phyloP scores from a whole-genome alignment of 768 basidiomycete species.

The Russula sp. region DNA sequence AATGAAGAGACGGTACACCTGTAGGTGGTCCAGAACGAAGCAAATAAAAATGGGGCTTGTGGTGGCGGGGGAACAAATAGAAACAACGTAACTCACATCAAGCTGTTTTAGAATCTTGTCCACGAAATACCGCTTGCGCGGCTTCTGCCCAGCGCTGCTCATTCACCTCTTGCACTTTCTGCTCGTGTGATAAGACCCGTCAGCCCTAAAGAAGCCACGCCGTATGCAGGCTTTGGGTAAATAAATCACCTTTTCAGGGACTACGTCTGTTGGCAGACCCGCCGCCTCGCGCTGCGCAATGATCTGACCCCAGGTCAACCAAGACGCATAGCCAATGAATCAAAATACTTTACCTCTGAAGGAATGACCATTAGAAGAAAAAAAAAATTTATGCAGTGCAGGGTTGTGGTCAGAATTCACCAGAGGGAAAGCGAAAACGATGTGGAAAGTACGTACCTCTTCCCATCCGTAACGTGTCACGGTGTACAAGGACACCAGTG shows the following conservation, averaged over 20 bases:
- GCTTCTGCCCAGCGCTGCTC: conserved; percentile 27
- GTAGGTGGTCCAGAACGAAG: not conserved
- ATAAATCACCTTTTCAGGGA: conserved; percentile 18
- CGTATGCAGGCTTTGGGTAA: not conserved
- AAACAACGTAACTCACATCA: not conserved
- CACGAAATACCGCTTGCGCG: conserved; percentile 22
- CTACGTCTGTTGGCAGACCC: conserved; percentile 21
- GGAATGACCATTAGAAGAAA: not conserved
- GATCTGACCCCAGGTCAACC: conserved; percentile 15
- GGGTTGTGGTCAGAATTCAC: conserved; percentile 1
- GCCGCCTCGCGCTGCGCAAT: conserved; percentile 25
- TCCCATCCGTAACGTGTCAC: conserved; percentile 24
- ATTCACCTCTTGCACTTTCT: conserved; percentile 26
- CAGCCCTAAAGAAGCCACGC: not conserved
- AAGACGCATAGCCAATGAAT: not conserved
- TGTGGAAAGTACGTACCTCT: conserved; percentile 10
- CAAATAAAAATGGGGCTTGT: not conserved
- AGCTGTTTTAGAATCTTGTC: conserved; percentile 7
- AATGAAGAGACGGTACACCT: conserved; percentile 1
- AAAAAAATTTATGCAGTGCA: not conserved
- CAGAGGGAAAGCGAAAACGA: not conserved
- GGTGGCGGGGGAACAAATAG: not conserved
- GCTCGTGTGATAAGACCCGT: not conserved
- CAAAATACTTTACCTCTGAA: conserved; percentile 13
- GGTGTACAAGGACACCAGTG: conserved; percentile 20